Percentiles rank a stretch among this genome's conserved stretches.
phyloP scores from a whole-genome alignment of 495 filamentous ascomycete genomes.

The Talaromyces ruber region DNA sequence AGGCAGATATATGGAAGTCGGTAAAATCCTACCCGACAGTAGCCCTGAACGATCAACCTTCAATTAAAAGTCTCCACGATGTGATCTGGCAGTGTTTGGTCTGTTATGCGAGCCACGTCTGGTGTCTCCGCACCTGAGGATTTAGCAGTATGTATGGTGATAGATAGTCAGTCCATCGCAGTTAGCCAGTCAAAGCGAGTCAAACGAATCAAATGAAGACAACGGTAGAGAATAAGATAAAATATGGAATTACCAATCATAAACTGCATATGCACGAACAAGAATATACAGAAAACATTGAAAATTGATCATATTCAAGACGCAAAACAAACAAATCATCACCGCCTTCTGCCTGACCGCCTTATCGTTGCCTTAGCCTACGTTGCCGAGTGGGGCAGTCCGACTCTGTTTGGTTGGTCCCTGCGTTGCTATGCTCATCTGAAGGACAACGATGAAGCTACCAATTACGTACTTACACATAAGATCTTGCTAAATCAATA shows the following conservation, averaged over 20 bases:
- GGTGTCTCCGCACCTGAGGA: neutral
- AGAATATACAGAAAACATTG: neutral
- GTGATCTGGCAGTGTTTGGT: neutral
- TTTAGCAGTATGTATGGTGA: neutral
- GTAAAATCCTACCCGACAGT: neutral
- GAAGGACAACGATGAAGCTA: too few species aligned
- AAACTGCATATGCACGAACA: neutral
- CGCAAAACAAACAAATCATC: conserved; percentile 3
- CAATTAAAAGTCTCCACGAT: neutral
- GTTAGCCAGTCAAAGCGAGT: neutral
- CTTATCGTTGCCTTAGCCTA: conserved; percentile 2
- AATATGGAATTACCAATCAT: neutral
- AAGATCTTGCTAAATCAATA: neutral
- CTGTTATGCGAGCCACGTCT: conserved; percentile 1
- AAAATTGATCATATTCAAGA: neutral
- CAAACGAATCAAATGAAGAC: neutral
- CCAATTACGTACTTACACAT: too few species aligned
- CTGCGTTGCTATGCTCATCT: neutral
- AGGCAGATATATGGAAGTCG: neutral
- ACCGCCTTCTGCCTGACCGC: neutral
- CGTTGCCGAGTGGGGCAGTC: neutral
- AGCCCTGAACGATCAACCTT: neutral
- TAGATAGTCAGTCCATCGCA: neutral
- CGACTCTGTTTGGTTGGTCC: neutral
- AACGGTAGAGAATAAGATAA: neutral